A percentile compares a stretch with the other conserved stretches of the same genome.
Conservation (phyloP, 2,329 filamentous ascomycete genomes). For the Diplodia scrobiculata region DNA sequence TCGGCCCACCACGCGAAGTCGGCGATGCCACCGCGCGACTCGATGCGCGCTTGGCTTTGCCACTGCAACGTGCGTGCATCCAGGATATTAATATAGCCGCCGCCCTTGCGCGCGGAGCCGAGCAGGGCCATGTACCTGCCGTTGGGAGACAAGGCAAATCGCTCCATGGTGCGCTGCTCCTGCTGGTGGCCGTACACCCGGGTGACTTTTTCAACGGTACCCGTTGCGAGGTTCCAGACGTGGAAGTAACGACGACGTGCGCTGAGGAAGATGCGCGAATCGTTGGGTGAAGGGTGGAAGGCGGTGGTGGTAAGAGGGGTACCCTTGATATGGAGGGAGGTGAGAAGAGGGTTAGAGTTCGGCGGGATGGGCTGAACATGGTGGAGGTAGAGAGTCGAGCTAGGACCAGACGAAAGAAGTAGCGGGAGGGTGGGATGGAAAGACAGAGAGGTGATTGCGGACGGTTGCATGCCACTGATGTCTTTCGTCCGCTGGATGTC, state of each 20-base stretch:
- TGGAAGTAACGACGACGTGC: constrained; percentile 91
- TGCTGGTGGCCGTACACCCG: constrained; percentile 73
- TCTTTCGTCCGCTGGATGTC: constrained; percentile 89
- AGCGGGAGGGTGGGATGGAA: constrained; percentile 91
- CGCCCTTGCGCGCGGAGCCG: constrained; percentile 78
- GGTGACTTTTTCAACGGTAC: constrained; percentile 78
- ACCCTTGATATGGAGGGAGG: constrained; percentile 80
- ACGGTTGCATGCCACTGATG: constrained; percentile 75
- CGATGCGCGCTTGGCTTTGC: constrained; percentile 78
- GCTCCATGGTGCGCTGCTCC: constrained; percentile 88
- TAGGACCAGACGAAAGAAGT: constrained; percentile 83
- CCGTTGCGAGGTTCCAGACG: constrained; percentile 84
- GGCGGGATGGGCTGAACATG: constrained; percentile 77
- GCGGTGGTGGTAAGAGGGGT: constrained; percentile 83
- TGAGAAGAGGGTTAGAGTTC: constrained; percentile 83
- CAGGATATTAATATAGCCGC: constrained; percentile 84
- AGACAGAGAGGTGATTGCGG: constrained; percentile 76
- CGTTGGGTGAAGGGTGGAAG: constrained; percentile 69
- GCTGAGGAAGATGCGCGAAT: constrained; percentile 82
- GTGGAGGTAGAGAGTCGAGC: constrained; percentile 83
- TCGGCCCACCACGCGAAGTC: constrained; percentile 94
- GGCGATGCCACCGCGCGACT: constrained; percentile 78
- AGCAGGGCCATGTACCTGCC: constrained; percentile 83
- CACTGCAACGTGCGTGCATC: constrained; percentile 81
- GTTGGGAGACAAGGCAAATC: constrained; percentile 82